Conservation (phyloP, 2,329 filamentous ascomycete species). For the Graphiopsis chlorocephala region DNA sequence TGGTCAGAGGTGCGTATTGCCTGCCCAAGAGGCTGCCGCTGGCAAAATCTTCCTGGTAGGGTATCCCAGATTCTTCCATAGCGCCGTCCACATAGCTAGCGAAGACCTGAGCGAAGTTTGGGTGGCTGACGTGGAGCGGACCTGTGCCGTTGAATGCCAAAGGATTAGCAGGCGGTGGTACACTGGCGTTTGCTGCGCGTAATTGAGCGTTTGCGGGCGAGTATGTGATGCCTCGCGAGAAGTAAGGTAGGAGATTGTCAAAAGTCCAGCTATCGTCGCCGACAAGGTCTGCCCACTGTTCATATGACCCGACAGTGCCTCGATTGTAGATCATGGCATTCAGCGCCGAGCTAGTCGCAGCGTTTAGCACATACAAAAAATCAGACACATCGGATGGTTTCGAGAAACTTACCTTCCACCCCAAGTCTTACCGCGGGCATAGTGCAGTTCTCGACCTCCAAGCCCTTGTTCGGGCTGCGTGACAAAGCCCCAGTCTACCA, state of each 20-base stretch:
- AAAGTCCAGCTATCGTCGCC: conserved; percentile 34
- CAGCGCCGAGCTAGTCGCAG: conserved; percentile 10
- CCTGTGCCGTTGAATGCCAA: conserved; percentile 25
- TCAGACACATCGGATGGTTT: no score
- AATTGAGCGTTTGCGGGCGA: conserved; percentile 17
- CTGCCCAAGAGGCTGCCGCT: background rate
- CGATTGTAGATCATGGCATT: conserved; percentile 28
- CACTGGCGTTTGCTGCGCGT: background rate
- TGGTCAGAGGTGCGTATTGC: conserved; percentile 20
- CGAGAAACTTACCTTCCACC: conserved; percentile 22
- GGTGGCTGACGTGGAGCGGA: conserved; percentile 36
- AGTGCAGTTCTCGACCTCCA: conserved; percentile 17
- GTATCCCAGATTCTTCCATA: background rate
- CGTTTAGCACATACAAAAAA: no score
- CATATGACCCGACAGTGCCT: conserved; percentile 31
- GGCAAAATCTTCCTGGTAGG: background rate
- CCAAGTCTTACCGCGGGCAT: conserved; percentile 27
- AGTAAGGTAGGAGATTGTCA: conserved; percentile 28
- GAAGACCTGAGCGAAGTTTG: conserved; percentile 9
- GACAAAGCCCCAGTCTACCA: conserved; percentile 31
- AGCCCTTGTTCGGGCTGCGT: conserved; percentile 20
- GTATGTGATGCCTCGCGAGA: conserved; percentile 25
- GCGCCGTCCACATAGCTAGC: background rate
- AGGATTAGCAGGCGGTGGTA: conserved; percentile 13
- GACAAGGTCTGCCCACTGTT: conserved; percentile 37